Percentiles rank a stretch among this genome's conserved stretches.
Conservation (phyloP, 2,329 filamentous ascomycete genomes). For the Trichoderma afroharzianum region DNA sequence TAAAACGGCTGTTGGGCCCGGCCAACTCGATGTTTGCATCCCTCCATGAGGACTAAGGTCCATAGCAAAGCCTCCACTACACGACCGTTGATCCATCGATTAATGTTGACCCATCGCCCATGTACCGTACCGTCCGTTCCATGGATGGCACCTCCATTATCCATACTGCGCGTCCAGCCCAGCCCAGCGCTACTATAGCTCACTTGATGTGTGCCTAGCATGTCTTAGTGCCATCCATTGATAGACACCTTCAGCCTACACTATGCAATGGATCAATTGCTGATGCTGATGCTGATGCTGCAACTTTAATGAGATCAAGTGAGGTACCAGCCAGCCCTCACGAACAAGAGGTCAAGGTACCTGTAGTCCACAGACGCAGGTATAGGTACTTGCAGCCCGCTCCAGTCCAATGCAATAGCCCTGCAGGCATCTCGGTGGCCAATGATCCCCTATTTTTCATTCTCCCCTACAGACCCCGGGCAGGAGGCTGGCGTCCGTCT, state of each 20-base stretch:
- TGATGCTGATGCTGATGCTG: no score
- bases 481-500: conserved; percentile 8
- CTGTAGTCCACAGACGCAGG: background rate
- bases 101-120: background rate
- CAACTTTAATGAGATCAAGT: no score
- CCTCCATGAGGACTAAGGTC: background rate
- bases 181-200: background rate
- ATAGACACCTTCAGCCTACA: no score
- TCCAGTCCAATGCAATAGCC: background rate
- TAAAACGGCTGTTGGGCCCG: background rate
- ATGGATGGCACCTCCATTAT: background rate
- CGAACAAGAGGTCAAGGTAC: background rate
- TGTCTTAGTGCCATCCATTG: no score
- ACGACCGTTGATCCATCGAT: background rate
- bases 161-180: background rate
- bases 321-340: background rate
- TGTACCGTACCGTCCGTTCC: background rate
- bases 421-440: background rate
- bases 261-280: no score
- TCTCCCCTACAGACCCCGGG: conserved; percentile 7
- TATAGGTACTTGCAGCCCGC: background rate
- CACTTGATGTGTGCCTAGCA: background rate
- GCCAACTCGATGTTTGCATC: background rate
- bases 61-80: background rate
- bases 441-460: conserved; percentile 17